Percentiles rank a stretch among this genome's conserved stretches.
Conservation (phyloP, 2,329 filamentous ascomycete genomes). For the Zymoseptoria tritici region DNA sequence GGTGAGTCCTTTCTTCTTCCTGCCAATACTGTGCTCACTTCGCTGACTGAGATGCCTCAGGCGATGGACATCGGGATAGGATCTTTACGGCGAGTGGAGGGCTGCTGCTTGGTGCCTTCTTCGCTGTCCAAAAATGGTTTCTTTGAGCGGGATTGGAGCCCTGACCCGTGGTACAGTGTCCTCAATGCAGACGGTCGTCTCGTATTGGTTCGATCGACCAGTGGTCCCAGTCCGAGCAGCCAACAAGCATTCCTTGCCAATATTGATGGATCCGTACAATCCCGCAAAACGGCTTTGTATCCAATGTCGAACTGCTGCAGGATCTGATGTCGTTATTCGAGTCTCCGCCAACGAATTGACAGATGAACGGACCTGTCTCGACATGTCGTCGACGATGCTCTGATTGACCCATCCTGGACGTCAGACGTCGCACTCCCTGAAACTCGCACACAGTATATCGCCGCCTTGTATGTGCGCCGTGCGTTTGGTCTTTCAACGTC, state of each 20-base stretch:
- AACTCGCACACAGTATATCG: not conserved
- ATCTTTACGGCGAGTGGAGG: constrained; percentile 10
- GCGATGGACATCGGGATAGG: constrained; percentile 8
- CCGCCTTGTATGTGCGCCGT: not conserved
- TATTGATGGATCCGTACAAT: not conserved
- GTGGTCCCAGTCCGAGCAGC: not conserved
- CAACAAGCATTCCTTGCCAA: not conserved
- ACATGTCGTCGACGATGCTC: no score
- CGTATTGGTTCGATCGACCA: not conserved
- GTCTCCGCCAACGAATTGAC: no score
- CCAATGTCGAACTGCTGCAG: no score
- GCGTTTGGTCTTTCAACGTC: not conserved
- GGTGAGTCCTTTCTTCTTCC: constrained; percentile 7
- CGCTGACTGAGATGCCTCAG: constrained; percentile 2
- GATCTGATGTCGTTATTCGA: no score
- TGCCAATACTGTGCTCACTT: not conserved
- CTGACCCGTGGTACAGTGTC: not conserved
- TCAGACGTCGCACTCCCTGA: not conserved
- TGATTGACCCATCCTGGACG: no score
- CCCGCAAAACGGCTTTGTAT: not conserved
- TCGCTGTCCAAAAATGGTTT: constrained; percentile 6
- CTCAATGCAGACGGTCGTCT: not conserved
- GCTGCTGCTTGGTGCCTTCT: constrained; percentile 9
- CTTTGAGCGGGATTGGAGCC: not conserved
- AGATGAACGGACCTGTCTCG: no score